A percentile compares a stretch with the other conserved stretches of the same genome.
These are phyloP conservation scores for Murraya koenigii DNA, from an alignment of 345 rosid species.

Conservation along the genomic window DNA sequence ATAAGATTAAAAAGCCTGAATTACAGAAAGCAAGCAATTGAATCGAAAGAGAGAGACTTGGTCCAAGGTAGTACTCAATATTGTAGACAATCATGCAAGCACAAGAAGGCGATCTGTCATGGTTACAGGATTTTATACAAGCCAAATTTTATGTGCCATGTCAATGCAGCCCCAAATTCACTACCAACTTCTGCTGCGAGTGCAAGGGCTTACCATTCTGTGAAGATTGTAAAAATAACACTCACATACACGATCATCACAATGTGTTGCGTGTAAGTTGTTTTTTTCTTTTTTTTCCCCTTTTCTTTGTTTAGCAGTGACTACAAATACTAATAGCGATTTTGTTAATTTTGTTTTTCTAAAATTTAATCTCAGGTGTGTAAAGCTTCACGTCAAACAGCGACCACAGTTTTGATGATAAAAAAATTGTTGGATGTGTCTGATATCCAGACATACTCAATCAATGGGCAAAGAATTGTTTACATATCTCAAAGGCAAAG, in stretches of 20 bases:
- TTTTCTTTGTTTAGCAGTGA: no score
- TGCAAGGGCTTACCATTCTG: conserved; percentile 3
- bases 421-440: neutral
- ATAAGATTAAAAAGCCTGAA: neutral
- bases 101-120: neutral
- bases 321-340: no score
- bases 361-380: neutral
- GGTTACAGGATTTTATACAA: neutral
- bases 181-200: conserved; percentile 2
- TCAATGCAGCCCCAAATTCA: neutral
- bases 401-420: neutral
- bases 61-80: neutral
- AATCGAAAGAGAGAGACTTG: neutral
- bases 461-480: neutral
- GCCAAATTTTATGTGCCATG: conserved; percentile 11
- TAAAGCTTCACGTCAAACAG: conserved; percentile 8
- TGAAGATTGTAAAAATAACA: neutral
- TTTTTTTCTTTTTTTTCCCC: neutral
- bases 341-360: neutral
- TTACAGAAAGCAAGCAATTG: neutral
- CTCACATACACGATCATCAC: neutral
- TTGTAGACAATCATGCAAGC: neutral
- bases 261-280: conserved; percentile 2
- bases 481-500: neutral
- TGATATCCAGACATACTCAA: neutral